Percentiles rank a stretch among this genome's conserved stretches.
Conservation (phyloP, 345 rosid species). For the Moricandia arvensis region DNA sequence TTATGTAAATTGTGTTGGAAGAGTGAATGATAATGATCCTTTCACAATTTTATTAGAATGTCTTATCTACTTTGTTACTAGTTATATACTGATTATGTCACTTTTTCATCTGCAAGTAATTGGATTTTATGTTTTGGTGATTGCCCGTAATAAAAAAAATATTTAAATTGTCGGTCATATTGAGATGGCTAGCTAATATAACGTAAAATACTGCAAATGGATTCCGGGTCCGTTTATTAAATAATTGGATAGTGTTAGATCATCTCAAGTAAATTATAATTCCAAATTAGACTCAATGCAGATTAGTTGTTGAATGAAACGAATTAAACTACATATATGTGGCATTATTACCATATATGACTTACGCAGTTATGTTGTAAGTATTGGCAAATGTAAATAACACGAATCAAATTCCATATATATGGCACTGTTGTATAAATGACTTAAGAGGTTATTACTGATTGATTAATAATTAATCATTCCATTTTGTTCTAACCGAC, state of each 20-base stretch:
- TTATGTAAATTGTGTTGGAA: too few relatives aligned
- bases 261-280: not conserved
- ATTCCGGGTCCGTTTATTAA: not conserved
- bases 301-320: not conserved
- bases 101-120: too few relatives aligned
- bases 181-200: conserved; percentile 22
- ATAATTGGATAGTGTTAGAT: not conserved
- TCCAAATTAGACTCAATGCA: too few relatives aligned
- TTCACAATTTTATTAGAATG: too few relatives aligned
- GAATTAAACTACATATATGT: not conserved
- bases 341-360: not conserved
- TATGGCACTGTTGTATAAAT: not conserved
- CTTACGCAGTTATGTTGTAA: not conserved
- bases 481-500: not conserved
- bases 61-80: too few relatives aligned
- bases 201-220: conserved; percentile 4
- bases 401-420: not conserved
- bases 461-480: not conserved
- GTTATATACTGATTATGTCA: too few relatives aligned
- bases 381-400: not conserved
- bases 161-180: conserved; percentile 22
- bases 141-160: not conserved
- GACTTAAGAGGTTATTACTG: not conserved
- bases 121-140: not conserved
- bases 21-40: too few relatives aligned